Percentiles rank a stretch among this genome's conserved stretches.
phyloP scores from a whole-genome alignment of 2,329 filamentous ascomycete genomes.

The Colletotrichum tropicale region DNA sequence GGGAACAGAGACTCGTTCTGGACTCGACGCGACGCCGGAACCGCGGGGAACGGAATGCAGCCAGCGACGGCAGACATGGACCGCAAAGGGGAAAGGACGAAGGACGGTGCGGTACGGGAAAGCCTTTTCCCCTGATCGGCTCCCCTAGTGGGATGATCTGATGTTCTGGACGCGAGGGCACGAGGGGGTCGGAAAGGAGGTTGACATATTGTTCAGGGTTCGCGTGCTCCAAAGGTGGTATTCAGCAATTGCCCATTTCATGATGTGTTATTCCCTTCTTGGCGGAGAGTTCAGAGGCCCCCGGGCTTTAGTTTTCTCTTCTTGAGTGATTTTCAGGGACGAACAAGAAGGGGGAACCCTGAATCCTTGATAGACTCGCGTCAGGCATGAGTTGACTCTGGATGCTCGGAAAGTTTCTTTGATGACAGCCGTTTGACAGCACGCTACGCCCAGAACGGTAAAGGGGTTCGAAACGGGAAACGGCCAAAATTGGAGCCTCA shows the following conservation, averaged over 20 bases:
- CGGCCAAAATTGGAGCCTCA: neutral
- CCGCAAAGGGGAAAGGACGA: neutral
- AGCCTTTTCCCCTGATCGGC: neutral
- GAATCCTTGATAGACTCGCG: neutral
- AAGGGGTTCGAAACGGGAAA: neutral
- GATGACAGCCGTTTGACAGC: slow-evolving; percentile 4
- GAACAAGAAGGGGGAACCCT: neutral
- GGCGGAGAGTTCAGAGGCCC: neutral
- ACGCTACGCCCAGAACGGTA: slow-evolving; percentile 5
- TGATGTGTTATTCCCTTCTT: neutral
- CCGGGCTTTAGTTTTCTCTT: neutral
- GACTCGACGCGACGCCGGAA: neutral
- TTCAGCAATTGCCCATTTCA: neutral
- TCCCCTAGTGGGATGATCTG: neutral
- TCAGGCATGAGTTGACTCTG: neutral
- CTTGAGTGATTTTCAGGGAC: neutral
- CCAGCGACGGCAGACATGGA: neutral
- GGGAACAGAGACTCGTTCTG: neutral
- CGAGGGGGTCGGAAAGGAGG: neutral
- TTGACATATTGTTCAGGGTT: neutral
- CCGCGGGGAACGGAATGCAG: neutral
- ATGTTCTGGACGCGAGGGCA: neutral
- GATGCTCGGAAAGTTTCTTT: neutral
- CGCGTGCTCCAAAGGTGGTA: neutral
- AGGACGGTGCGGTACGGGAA: neutral